Conservation (phyloP, 108 stramenopile genomes). For the Nannochloropsis gaditana region DNA sequence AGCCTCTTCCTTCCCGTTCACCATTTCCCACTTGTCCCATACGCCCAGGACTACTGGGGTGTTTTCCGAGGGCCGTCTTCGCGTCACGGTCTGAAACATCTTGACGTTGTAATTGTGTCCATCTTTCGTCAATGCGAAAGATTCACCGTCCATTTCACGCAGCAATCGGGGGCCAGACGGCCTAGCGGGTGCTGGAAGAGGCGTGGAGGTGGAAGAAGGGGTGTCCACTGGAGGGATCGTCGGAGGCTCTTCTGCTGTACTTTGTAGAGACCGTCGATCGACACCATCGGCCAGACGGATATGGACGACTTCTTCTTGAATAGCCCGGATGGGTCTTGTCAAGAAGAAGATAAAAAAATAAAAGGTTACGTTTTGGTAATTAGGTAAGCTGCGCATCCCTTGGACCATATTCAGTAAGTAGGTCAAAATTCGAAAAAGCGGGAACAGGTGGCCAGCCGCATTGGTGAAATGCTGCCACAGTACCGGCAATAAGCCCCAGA, state of each 20-base stretch:
- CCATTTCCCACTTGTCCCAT: not conserved
- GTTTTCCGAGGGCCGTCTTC: not conserved
- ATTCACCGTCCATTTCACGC: not conserved
- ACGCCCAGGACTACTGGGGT: not conserved
- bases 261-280: not conserved
- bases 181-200: not conserved
- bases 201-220: constrained; percentile 9
- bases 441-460: too few species aligned
- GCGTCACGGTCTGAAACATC: not conserved
- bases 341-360: not conserved
- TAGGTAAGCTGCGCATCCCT: too few species aligned
- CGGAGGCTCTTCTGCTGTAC: not conserved
- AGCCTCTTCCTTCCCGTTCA: not conserved
- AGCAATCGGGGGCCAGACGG: not conserved
- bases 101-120: not conserved
- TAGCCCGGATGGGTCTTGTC: not conserved
- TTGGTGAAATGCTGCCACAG: too few species aligned
- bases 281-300: constrained; percentile 7
- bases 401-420: too few species aligned
- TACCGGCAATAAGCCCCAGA: too few species aligned
- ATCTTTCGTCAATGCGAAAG: not conserved
- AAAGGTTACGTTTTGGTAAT: too few species aligned
- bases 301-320: not conserved
- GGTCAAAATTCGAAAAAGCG: too few species aligned
- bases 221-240: too few species aligned